phyloP scores from a whole-genome alignment of 768 basidiomycete species.

The Guyanaporus albipodus region DNA sequence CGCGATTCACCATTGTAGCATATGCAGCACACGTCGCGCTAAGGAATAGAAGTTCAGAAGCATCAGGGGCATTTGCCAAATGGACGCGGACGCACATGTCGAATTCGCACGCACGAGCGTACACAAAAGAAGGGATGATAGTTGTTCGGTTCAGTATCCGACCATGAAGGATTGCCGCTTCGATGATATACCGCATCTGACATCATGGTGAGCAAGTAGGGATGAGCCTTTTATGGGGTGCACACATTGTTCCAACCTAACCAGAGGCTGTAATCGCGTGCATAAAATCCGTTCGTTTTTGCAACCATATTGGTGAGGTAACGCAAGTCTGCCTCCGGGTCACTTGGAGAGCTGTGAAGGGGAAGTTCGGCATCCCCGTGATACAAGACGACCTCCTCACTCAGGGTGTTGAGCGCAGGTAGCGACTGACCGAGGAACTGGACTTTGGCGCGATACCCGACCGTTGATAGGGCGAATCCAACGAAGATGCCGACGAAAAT shows the following conservation, averaged over 20 bases:
- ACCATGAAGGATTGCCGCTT: conserved; percentile 42
- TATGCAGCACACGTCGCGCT: conserved; percentile 39
- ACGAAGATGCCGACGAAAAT: conserved; percentile 28
- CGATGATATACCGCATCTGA: conserved; percentile 49
- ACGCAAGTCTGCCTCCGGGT: conserved; percentile 25
- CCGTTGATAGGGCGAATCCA: conserved; percentile 23
- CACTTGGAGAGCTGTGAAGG: not conserved
- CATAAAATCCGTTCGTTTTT: conserved; percentile 42
- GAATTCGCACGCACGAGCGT: conserved; percentile 44
- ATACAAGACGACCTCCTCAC: conserved; percentile 11
- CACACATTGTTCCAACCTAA: conserved; percentile 49
- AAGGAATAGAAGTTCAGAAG: not conserved
- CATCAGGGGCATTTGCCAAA: not conserved
- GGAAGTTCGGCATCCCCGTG: conserved; percentile 5
- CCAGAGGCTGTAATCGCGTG: conserved; percentile 44
- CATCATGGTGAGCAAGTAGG: not conserved
- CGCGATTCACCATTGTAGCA: conserved; percentile 44
- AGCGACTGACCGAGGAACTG: conserved; percentile 15
- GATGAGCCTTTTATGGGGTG: not conserved
- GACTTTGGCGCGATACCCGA: conserved; percentile 12
- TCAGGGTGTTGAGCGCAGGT: conserved; percentile 8
- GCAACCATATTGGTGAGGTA: conserved; percentile 34
- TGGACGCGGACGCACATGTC: conserved; percentile 19
- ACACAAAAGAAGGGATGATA: conserved; percentile 44
- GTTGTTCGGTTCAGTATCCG: conserved; percentile 40